Conservation (phyloP, 2,329 filamentous ascomycete species). For the Paracorniculantispora psalliotae region DNA sequence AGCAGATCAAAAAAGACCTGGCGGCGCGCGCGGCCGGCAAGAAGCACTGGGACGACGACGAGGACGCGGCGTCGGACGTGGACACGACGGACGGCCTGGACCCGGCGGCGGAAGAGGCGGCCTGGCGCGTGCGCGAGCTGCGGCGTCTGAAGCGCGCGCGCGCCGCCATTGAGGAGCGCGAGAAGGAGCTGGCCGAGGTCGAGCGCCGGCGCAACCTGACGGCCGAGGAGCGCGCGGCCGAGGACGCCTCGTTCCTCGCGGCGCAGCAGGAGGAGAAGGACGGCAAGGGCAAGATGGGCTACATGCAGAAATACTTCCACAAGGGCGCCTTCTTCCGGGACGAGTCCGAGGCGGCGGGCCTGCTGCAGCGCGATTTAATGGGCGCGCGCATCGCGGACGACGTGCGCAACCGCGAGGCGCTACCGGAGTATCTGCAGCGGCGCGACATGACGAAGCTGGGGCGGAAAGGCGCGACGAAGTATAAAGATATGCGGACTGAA, state of each 20-base stretch:
- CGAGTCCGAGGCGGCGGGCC: conserved; percentile 67
- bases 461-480: conserved; percentile 85
- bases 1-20: conserved; percentile 78
- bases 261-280: conserved; percentile 77
- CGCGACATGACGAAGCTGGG: conserved; percentile 91
- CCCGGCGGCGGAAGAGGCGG: conserved; percentile 80
- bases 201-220: conserved; percentile 84
- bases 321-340: conserved; percentile 94
- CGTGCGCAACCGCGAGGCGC: conserved; percentile 69
- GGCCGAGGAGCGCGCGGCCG: conserved; percentile 75
- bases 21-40: conserved; percentile 70
- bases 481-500: conserved; percentile 80
- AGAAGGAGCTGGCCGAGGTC: conserved; percentile 82
- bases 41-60: conserved; percentile 83
- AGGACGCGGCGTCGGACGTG: conserved; percentile 65
- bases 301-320: conserved; percentile 95
- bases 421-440: conserved; percentile 89
- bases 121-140: conserved; percentile 91
- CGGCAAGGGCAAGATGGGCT: conserved; percentile 73
- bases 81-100: conserved; percentile 87
- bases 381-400: conserved; percentile 80
- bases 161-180: conserved; percentile 74
- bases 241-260: conserved; percentile 75
- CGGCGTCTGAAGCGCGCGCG: conserved; percentile 83
- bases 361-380: conserved; percentile 81